These are phyloP conservation scores for Trichoderma erinaceum DNA, from an alignment of 495 filamentous ascomycete genomes.

Conservation along the genomic window DNA sequence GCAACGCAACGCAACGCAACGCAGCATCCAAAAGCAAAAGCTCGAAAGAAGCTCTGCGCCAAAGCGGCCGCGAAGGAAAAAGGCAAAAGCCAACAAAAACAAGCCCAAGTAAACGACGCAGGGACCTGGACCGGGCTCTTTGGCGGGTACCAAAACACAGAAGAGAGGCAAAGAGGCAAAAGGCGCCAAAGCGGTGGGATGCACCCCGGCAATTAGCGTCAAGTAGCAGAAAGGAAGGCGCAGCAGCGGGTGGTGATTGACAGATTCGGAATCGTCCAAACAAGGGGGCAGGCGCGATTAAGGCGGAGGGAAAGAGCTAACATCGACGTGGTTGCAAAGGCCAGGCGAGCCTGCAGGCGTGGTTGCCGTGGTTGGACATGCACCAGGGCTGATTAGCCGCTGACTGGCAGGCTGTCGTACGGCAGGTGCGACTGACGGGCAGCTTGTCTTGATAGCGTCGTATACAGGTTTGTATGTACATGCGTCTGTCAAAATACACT, in stretches of 20 bases:
- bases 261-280: not conserved
- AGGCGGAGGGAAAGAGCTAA: not conserved
- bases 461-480: too few species aligned
- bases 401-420: not conserved
- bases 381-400: not conserved
- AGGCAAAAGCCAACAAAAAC: not conserved
- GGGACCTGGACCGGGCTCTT: not conserved
- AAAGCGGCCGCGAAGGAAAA: not conserved
- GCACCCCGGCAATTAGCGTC: slow-evolving; percentile 3
- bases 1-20: not conserved
- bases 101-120: not conserved
- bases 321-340: not conserved
- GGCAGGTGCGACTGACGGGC: not conserved
- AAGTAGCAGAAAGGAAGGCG: not conserved
- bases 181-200: slow-evolving; percentile 1
- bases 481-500: too few species aligned
- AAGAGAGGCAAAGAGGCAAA: not conserved
- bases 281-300: not conserved
- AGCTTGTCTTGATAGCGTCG: too few species aligned
- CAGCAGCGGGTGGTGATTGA: not conserved
- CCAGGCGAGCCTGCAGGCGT: slow-evolving; percentile 3
- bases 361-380: slow-evolving; percentile 1
- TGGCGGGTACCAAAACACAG: not conserved
- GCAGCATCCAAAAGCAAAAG: not conserved
- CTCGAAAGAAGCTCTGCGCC: not conserved